These are phyloP conservation scores for Prunella vulgaris DNA, from an alignment of 257 asterid species.

Conservation along the genomic window DNA sequence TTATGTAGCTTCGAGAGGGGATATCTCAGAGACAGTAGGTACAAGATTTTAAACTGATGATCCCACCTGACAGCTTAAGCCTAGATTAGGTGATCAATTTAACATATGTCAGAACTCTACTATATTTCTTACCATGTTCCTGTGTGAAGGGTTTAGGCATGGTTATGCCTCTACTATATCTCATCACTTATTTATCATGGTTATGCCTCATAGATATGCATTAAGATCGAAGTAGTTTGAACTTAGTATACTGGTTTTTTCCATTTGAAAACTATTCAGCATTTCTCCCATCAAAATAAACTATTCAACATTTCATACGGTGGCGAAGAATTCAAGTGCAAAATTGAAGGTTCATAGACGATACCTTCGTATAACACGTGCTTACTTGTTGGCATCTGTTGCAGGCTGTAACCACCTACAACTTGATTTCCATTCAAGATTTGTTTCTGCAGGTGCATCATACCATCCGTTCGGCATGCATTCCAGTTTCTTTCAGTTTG, in stretches of 20 bases:
- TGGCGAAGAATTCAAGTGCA: background rate
- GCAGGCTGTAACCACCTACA: constrained; percentile 31
- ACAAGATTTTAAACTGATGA: background rate
- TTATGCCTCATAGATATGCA: background rate
- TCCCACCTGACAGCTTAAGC: background rate
- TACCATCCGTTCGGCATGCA: constrained; percentile 14
- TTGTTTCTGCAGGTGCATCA: constrained; percentile 20
- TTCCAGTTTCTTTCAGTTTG: constrained; percentile 28
- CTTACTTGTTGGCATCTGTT: constrained; percentile 41
- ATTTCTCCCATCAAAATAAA: background rate
- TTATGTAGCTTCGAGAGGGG: background rate
- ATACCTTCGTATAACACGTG: background rate
- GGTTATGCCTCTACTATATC: too few relatives aligned
- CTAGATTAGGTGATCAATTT: background rate
- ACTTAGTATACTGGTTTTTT: background rate
- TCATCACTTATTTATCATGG: background rate
- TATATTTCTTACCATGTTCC: background rate
- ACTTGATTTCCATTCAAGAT: constrained; percentile 22
- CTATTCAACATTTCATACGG: background rate
- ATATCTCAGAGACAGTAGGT: background rate
- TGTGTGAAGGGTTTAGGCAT: background rate
- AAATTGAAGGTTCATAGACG: background rate
- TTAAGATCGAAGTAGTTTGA: background rate
- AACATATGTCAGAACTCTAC: background rate
- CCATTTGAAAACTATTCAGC: background rate